Conservation (phyloP, 1,139 yeast species). For the Scheffersomyces segobiensis region DNA sequence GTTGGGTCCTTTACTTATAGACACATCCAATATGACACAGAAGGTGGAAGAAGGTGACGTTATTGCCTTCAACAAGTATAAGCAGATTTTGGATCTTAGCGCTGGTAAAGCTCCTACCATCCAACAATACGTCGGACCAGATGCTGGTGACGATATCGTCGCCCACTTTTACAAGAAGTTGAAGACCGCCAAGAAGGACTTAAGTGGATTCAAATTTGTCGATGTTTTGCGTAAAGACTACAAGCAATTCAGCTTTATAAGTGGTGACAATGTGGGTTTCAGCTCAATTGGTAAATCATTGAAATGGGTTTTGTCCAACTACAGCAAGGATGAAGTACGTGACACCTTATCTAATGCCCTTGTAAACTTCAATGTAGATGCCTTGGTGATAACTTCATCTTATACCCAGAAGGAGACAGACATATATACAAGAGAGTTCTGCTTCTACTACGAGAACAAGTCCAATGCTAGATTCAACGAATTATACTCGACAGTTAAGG, state of each 20-base stretch:
- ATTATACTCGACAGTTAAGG: slow-evolving; percentile 26
- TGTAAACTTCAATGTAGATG: slow-evolving; percentile 45
- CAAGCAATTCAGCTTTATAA: slow-evolving; percentile 62
- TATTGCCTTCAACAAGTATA: slow-evolving; percentile 41
- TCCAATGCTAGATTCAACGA: slow-evolving; percentile 17
- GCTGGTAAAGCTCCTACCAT: background rate
- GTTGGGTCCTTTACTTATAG: slow-evolving; percentile 69
- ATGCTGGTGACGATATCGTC: slow-evolving; percentile 4
- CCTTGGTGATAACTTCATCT: slow-evolving; percentile 63
- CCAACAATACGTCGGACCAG: background rate
- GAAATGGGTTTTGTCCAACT: slow-evolving; percentile 49
- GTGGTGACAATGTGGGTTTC: slow-evolving; percentile 58
- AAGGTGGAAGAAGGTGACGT: slow-evolving; percentile 60
- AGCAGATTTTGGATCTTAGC: slow-evolving; percentile 14
- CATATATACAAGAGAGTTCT: slow-evolving; percentile 59
- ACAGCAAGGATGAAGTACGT: slow-evolving; percentile 33
- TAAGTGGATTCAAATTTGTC: slow-evolving; percentile 54
- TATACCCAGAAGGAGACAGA: slow-evolving; percentile 42
- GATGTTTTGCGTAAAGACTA: slow-evolving; percentile 82
- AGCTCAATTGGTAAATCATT: slow-evolving; percentile 72
- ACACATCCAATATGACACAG: slow-evolving; percentile 63
- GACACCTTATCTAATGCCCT: slow-evolving; percentile 38
- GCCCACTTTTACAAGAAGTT: slow-evolving; percentile 38
- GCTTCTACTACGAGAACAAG: slow-evolving; percentile 30
- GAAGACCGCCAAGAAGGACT: slow-evolving; percentile 59